Base-by-base conservation (phyloP, 768 basidiomycete species). In the Amanita polypyramis region DNA sequence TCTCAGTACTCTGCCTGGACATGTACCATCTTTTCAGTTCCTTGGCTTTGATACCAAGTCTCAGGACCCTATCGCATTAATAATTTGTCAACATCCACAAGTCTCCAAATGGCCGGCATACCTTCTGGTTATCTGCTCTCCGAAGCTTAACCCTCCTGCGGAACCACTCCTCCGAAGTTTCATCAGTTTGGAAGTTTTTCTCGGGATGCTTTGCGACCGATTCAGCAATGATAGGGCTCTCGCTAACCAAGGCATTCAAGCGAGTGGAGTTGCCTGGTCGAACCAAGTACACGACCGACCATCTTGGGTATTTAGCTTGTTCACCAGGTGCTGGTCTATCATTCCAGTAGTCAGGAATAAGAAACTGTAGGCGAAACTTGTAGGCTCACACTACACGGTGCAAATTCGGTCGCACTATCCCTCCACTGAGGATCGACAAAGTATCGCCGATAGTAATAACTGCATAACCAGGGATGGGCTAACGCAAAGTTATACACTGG, bases 361-460 rank as follows among this genome's bases (percentile, higher is more conserved):
- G 10, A 12, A 35, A 5, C 10, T 27, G 7, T 4, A 27, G 25
- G 7, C 4, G 25, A 14, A 35, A 35, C 34, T 35, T 12, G 34
- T 5, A 14, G 14, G 12, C 34, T 35, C 12, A 35, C 5, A 35
- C 4, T 4, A 82, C 81, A 23, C 80, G 73, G 56, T 83, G 82
- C n/a, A 81, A 62, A 55, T 79, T 79, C 5, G 80, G 82, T 14
- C 75, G 69, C 20, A 83, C 67, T 43, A 82, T 76, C 1, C 80
- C 79, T 2, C 79, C 80, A 29, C 78, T 80, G 56, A 82, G 76
- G 32, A 82, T 60, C 3, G 75, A 60, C 45, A 85, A 63, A 0
- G 80, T 77, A 48, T 83, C 82, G 5, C 80, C 82, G 5, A 80
- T 49, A 51, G 80, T 81, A 60, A 79, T 80, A 29, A 81, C 67